A percentile compares a stretch with the other conserved stretches of the same genome.
Evolutionary conservation across 441 rosid genomes (phyloP).

Genomic region (Populus hybrid): DNA sequence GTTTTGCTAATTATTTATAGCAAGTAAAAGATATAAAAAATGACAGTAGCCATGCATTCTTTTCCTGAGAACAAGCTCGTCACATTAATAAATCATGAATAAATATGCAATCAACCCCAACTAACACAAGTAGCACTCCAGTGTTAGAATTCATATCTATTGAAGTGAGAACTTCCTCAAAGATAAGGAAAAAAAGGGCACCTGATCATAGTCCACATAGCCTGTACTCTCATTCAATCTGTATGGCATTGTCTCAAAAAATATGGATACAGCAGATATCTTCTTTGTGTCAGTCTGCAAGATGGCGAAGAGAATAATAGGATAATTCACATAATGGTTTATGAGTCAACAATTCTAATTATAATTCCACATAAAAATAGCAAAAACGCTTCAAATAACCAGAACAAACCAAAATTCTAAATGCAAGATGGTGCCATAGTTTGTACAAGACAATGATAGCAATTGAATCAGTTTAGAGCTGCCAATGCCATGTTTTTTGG

Average conservation of each 20-base stretch:
- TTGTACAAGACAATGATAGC: background rate
- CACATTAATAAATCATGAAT: background rate
- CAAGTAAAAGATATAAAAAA: constrained; percentile 9
- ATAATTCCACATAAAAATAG: background rate
- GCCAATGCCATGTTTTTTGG: background rate
- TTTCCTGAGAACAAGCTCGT: background rate
- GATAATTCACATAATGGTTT: background rate
- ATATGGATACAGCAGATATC: constrained; percentile 94
- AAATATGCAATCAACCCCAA: constrained; percentile 5
- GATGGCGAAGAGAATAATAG: constrained; percentile 9
- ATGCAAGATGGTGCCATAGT: background rate
- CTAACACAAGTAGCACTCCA: background rate
- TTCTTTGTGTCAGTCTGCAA: constrained; percentile 93
- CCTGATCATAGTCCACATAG: constrained; percentile 93
- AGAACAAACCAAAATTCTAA: background rate
- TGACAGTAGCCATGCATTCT: background rate
- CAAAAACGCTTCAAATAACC: background rate
- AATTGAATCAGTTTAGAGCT: background rate
- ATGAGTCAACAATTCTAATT: background rate
- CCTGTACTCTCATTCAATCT: constrained; percentile 88
- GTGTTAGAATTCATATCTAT: background rate
- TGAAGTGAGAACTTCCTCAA: background rate
- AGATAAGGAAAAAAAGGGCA: constrained; percentile 19
- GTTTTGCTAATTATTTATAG: background rate
- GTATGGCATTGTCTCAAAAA: constrained; percentile 96